Conservation (phyloP, 116 monocot genomes). For the Trichopus zeylanicus region DNA sequence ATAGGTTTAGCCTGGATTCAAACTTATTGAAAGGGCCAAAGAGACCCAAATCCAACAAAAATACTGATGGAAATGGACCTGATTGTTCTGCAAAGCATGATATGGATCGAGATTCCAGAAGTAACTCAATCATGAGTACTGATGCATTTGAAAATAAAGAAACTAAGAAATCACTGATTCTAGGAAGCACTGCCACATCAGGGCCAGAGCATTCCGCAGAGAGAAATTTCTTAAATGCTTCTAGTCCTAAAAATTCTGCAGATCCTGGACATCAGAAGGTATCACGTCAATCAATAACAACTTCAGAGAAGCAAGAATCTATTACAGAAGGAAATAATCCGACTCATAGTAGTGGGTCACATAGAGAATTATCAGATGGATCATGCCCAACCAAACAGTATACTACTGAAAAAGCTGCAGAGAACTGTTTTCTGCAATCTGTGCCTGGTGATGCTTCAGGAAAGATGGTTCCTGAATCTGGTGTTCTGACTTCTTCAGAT, state of each 20-base stretch:
- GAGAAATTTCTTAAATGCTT: conserved; percentile 5
- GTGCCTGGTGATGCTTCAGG: conserved; percentile 20
- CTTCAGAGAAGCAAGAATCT: conserved; percentile 8
- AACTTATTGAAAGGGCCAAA: conserved; percentile 29
- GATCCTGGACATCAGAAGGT: conserved; percentile 15
- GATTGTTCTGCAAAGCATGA: conserved; percentile 21
- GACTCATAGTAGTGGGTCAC: background rate
- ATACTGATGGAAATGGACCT: conserved; percentile 9
- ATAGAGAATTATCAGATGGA: conserved; percentile 15
- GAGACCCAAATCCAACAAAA: conserved; percentile 13
- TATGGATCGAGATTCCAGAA: conserved; percentile 4
- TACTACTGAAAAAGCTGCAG: conserved; percentile 17
- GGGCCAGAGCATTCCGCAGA: conserved; percentile 17
- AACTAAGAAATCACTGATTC: conserved; percentile 7
- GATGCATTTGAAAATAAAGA: conserved; percentile 11
- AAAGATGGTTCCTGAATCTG: conserved; percentile 10
- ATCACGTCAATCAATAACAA: conserved; percentile 3
- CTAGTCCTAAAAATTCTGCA: conserved; percentile 12
- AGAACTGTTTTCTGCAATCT: conserved; percentile 17
- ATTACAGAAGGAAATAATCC: conserved; percentile 19
- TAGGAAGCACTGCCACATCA: conserved; percentile 14
- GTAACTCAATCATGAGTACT: conserved; percentile 20
- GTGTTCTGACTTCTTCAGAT: conserved; percentile 1
- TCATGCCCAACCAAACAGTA: conserved; percentile 10
- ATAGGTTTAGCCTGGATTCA: conserved; percentile 58